These are phyloP conservation scores for Pseudoturritis turrita DNA, from an alignment of 345 rosid genomes.

Conservation along the genomic window DNA sequence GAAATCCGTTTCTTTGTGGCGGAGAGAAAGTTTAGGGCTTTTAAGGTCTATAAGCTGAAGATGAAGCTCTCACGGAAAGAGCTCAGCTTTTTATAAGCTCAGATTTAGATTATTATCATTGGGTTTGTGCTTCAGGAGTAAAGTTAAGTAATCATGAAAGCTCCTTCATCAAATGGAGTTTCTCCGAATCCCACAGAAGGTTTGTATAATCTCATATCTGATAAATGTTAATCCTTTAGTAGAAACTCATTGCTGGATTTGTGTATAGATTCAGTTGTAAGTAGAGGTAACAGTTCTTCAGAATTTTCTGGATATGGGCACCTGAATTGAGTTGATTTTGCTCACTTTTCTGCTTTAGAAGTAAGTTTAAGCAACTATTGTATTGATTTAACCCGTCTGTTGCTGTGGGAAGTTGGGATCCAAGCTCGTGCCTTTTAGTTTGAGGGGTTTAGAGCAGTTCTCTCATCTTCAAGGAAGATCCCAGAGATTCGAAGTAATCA, in stretches of 20 bases:
- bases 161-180: constrained; percentile 72
- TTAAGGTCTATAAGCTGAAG: constrained; percentile 1
- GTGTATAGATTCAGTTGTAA: constrained; percentile 8
- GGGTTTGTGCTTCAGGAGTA: background rate
- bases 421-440: background rate
- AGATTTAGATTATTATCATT: constrained; percentile 12
- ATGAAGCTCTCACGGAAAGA: constrained; percentile 23
- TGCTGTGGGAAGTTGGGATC: background rate
- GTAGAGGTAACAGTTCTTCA: constrained; percentile 1
- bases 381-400: background rate
- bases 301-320: background rate
- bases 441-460: background rate
- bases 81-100: constrained; percentile 26
- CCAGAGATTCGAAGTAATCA: constrained; percentile 1
- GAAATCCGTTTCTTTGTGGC: background rate
- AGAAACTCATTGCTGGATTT: background rate
- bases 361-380: constrained; percentile 10
- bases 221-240: background rate
- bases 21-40: constrained; percentile 8
- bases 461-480: background rate
- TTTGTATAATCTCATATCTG: constrained; percentile 22
- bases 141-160: constrained; percentile 60
- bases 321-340: background rate
- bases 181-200: constrained; percentile 71
- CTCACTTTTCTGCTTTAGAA: background rate